phyloP scores from a whole-genome alignment of 2,329 filamentous ascomycete genomes.

The Emmonsia crescens region DNA sequence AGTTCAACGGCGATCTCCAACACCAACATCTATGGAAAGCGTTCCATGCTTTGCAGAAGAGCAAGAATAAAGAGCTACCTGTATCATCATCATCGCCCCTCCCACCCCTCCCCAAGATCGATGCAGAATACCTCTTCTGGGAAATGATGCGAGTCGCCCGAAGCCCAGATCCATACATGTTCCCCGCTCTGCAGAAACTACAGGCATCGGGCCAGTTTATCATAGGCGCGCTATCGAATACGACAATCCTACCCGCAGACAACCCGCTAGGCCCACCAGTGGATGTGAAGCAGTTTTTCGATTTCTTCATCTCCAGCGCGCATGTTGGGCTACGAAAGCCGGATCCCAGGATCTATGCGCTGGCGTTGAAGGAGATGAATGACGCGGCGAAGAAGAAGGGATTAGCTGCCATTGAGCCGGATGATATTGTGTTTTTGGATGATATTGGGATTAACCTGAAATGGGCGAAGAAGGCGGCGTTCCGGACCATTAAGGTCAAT shows the following conservation, averaged over 20 bases:
- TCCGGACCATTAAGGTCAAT: slow-evolving; percentile 74
- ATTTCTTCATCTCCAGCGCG: slow-evolving; percentile 78
- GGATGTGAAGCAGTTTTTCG: slow-evolving; percentile 59
- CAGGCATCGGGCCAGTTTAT: slow-evolving; percentile 54
- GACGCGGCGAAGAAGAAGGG: slow-evolving; percentile 49
- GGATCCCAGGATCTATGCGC: slow-evolving; percentile 66
- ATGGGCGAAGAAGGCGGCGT: slow-evolving; percentile 60
- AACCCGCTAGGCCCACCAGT: slow-evolving; percentile 25
- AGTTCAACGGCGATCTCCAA: slow-evolving; percentile 65
- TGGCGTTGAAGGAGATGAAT: slow-evolving; percentile 58
- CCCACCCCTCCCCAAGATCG: slow-evolving; percentile 59
- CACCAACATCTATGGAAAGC: slow-evolving; percentile 55
- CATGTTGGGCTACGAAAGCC: slow-evolving; percentile 85
- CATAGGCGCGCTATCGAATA: slow-evolving; percentile 80
- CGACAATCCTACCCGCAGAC: slow-evolving; percentile 65
- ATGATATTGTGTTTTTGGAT: slow-evolving; percentile 76
- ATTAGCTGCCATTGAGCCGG: slow-evolving; percentile 45
- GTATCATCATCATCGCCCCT: slow-evolving; percentile 18
- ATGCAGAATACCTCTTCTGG: slow-evolving; percentile 73
- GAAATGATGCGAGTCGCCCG: slow-evolving; percentile 74
- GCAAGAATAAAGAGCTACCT: slow-evolving; percentile 16
- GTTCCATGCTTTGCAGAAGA: slow-evolving; percentile 36
- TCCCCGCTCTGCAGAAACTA: slow-evolving; percentile 63
- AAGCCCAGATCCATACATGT: slow-evolving; percentile 75
- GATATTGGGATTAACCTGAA: slow-evolving; percentile 93